A percentile compares a stretch with the other conserved stretches of the same genome.
Evolutionary conservation across 2,329 filamentous ascomycete species (phyloP).

Genomic region (Colletotrichum sp.): DNA sequence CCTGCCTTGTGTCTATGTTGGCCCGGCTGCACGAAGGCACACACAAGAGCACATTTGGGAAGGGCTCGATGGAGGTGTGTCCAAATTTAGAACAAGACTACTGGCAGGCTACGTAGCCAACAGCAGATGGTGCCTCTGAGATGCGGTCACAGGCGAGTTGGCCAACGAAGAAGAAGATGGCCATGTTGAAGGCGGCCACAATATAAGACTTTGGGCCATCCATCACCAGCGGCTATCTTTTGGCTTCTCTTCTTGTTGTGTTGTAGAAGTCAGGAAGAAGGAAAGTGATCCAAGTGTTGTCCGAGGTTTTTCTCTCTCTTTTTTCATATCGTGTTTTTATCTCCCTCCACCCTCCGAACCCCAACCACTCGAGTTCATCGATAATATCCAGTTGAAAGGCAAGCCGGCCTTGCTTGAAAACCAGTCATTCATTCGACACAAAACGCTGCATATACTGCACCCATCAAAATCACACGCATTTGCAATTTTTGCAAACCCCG

Average conservation of each 20-base stretch:
- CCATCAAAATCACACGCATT: background rate
- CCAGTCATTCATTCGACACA: conserved; percentile 50
- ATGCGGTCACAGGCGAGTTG: conserved; percentile 12
- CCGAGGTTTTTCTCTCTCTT: conserved; percentile 46
- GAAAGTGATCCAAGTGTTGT: conserved; percentile 55
- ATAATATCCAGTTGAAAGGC: conserved; percentile 49
- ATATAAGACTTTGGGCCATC: conserved; percentile 64
- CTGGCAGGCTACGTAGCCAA: conserved; percentile 16
- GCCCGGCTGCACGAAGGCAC: background rate
- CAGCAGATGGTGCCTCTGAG: conserved; percentile 16
- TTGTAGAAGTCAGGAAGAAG: conserved; percentile 48
- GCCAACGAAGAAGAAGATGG: conserved; percentile 28
- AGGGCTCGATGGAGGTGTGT: conserved; percentile 4
- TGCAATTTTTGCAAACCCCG: background rate
- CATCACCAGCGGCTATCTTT: conserved; percentile 42
- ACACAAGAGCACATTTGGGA: background rate
- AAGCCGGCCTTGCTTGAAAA: conserved; percentile 66
- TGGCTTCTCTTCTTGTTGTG: conserved; percentile 43
- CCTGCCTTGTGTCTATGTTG: conserved; percentile 17
- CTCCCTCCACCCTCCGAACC: conserved; percentile 35
- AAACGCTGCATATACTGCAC: background rate
- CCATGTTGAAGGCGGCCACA: conserved; percentile 49
- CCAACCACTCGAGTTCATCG: conserved; percentile 19
- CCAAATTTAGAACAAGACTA: conserved; percentile 24
- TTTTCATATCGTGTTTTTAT: conserved; percentile 40